Conservation (phyloP, 2,329 filamentous ascomycete genomes). For the Colletotrichum endophyticum region DNA sequence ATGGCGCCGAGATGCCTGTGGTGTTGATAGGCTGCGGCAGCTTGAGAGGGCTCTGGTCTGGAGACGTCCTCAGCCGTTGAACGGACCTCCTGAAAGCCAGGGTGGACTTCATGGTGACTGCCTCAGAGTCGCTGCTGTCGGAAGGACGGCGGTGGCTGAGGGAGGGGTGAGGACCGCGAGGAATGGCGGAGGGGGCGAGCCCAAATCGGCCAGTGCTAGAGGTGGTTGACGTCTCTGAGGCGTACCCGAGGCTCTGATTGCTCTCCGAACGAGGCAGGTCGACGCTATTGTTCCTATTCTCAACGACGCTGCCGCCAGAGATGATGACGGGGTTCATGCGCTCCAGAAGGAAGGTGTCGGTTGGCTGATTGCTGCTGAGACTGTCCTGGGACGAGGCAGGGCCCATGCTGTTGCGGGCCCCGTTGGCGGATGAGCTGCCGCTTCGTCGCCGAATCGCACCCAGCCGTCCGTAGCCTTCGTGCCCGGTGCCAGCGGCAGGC, state of each 20-base stretch:
- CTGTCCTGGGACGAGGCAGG: slow-evolving; percentile 58
- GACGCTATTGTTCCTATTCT: slow-evolving; percentile 61
- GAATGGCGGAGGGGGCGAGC: slow-evolving; percentile 61
- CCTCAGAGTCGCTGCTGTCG: slow-evolving; percentile 62
- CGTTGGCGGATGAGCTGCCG: slow-evolving; percentile 58
- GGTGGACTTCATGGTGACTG: slow-evolving; percentile 50
- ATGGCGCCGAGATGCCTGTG: slow-evolving; percentile 46
- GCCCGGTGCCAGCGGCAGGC: slow-evolving; percentile 89
- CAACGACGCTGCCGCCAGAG: slow-evolving; percentile 64
- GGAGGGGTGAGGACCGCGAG: slow-evolving; percentile 34
- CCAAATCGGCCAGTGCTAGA: slow-evolving; percentile 45
- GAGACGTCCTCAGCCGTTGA: slow-evolving; percentile 52
- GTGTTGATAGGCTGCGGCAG: slow-evolving; percentile 61
- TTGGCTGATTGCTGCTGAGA: slow-evolving; percentile 43
- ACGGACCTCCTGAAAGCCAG: slow-evolving; percentile 61
- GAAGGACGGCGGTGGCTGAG: slow-evolving; percentile 49
- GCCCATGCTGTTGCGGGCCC: slow-evolving; percentile 47
- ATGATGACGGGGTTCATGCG: slow-evolving; percentile 72
- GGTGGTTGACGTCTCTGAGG: slow-evolving; percentile 46
- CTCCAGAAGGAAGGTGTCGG: slow-evolving; percentile 64
- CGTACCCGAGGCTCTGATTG: slow-evolving; percentile 47
- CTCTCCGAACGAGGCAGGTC: slow-evolving; percentile 56
- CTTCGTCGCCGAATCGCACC: slow-evolving; percentile 68
- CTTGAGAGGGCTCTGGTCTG: slow-evolving; percentile 46
- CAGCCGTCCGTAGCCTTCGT: slow-evolving; percentile 81